Evolutionary conservation across 164 flowering plant genomes (phyloP).

Genomic region (Piper betle): DNA sequence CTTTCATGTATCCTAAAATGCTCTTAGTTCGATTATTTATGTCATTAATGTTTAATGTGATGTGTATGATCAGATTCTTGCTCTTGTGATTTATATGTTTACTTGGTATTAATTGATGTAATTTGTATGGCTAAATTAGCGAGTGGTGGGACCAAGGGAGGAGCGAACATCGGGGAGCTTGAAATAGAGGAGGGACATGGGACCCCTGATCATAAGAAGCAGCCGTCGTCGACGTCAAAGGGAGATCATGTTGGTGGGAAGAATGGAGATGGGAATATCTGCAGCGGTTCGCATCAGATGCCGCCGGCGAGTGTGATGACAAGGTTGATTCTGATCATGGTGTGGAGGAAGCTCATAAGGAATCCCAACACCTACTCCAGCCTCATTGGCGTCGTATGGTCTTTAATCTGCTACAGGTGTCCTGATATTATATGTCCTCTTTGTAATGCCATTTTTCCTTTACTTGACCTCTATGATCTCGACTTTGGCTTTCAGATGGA

Average conservation of each 20-base stretch:
- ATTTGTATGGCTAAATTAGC: constrained; percentile 19
- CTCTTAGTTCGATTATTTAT: too few relatives aligned
- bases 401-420: constrained; percentile 60
- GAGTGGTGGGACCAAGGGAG: constrained; percentile 12
- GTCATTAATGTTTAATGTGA: too few relatives aligned
- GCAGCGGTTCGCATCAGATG: constrained; percentile 29
- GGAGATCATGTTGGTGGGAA: constrained; percentile 12
- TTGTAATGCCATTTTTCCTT: background rate
- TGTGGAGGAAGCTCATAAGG: constrained; percentile 77
- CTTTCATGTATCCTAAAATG: too few relatives aligned
- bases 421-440: too few relatives aligned
- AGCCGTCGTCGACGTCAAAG: constrained; percentile 15
- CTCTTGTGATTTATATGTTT: background rate
- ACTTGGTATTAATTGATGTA: constrained; percentile 18
- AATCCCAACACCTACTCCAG: constrained; percentile 20
- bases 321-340: constrained; percentile 57
- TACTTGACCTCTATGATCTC: background rate
- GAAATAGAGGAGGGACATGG: constrained; percentile 23
- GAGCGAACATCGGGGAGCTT: constrained; percentile 14
- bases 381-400: constrained; percentile 55
- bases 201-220: constrained; percentile 8
- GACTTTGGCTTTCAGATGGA: constrained; percentile 26
- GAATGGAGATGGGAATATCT: constrained; percentile 16
- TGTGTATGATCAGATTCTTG: too few relatives aligned
- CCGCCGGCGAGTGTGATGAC: constrained; percentile 41